phyloP scores from a whole-genome alignment of 768 basidiomycete genomes.

The Leucosporidium scottii region DNA sequence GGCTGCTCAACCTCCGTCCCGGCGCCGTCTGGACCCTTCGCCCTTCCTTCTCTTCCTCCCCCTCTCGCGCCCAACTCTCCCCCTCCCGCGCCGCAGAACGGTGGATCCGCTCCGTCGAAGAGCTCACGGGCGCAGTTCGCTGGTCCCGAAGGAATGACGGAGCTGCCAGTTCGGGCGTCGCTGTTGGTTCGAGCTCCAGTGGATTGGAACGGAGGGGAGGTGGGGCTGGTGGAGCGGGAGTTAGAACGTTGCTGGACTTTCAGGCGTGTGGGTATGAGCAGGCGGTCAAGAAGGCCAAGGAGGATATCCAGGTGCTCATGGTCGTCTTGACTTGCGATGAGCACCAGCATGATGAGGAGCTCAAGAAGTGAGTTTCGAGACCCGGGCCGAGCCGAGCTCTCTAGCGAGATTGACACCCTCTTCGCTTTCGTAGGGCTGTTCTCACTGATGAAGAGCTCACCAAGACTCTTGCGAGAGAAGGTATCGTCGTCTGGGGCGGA shows the following conservation, averaged over 20 bases:
- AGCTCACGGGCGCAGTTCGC: conserved; percentile 44
- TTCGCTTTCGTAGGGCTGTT: conserved; percentile 51
- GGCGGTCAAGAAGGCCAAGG: conserved; percentile 62
- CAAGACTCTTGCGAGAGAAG: conserved; percentile 47
- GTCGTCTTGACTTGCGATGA: conserved; percentile 78
- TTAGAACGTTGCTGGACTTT: conserved; percentile 62
- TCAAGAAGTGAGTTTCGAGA: conserved; percentile 59
- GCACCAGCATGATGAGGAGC: conserved; percentile 79
- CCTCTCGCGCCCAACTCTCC: conserved; percentile 32
- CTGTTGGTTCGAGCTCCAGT: background rate
- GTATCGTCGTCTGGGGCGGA: conserved; percentile 76
- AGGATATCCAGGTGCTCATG: conserved; percentile 66
- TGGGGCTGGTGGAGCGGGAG: conserved; percentile 33
- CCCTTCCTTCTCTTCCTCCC: conserved; percentile 34
- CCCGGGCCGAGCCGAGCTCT: too few species aligned
- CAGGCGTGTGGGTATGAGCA: conserved; percentile 72
- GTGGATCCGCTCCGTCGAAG: conserved; percentile 74
- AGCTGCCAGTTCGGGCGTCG: conserved; percentile 39
- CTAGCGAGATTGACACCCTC: too few species aligned
- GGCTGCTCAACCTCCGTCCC: conserved; percentile 40
- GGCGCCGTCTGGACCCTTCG: conserved; percentile 46
- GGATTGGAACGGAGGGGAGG: background rate
- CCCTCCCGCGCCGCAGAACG: conserved; percentile 58
- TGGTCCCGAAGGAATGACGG: conserved; percentile 4
- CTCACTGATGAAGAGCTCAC: conserved; percentile 68